Evolutionary conservation across 768 basidiomycete genomes (phyloP).

Genomic region (Russula earlei): DNA sequence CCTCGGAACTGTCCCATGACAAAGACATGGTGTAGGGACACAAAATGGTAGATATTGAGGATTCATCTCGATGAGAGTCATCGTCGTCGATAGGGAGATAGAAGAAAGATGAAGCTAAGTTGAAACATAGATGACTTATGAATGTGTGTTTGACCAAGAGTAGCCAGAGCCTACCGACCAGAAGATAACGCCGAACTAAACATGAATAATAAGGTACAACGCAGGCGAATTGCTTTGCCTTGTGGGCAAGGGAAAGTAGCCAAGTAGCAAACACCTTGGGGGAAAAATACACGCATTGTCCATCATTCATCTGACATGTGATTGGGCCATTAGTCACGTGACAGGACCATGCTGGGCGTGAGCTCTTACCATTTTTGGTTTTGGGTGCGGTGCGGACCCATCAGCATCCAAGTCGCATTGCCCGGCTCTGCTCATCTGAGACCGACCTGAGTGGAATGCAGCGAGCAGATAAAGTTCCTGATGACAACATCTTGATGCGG

Average conservation of each 20-base stretch:
- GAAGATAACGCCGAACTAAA: constrained; percentile 18
- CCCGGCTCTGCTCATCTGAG: no score
- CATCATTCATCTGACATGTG: constrained; percentile 3
- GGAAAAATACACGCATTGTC: background rate
- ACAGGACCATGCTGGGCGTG: background rate
- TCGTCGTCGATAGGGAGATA: constrained; percentile 57
- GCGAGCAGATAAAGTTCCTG: no score
- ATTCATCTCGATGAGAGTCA: constrained; percentile 38
- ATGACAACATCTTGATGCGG: background rate
- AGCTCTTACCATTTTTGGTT: no score
- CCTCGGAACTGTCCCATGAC: constrained; percentile 22
- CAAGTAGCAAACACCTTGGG: background rate
- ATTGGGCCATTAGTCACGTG: constrained; percentile 1
- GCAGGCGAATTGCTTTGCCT: background rate
- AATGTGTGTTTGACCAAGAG: background rate
- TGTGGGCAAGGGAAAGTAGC: background rate
- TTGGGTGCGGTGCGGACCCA: no score
- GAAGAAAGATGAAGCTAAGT: constrained; percentile 53
- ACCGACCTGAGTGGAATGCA: no score
- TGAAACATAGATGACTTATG: no score
- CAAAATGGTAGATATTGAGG: constrained; percentile 30
- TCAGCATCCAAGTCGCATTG: no score
- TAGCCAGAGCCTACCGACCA: constrained; percentile 6
- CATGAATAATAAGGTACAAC: constrained; percentile 7
- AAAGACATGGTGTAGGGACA: constrained; percentile 23